phyloP scores from a whole-genome alignment of 192 early-diverging fungal species.

The Coemansia nantahalensis region DNA sequence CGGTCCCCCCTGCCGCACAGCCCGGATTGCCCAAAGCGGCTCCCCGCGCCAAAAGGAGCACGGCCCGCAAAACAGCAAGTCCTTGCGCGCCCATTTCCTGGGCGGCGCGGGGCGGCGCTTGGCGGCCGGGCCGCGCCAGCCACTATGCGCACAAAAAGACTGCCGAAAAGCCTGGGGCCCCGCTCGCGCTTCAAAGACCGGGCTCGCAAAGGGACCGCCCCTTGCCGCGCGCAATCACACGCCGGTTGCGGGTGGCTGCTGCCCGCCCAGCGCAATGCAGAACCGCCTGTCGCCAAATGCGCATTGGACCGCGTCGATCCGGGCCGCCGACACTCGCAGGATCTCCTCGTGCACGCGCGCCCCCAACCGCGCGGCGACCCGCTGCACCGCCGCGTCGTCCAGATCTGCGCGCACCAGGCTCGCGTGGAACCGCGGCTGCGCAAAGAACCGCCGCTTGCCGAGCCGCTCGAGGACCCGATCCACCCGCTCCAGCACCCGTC shows the following conservation, averaged over 20 bases:
- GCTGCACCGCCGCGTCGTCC: neutral
- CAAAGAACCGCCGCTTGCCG: conserved; percentile 35
- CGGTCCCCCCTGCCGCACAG: too few relatives aligned
- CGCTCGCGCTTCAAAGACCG: too few relatives aligned
- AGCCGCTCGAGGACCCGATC: conserved; percentile 37
- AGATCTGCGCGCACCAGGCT: conserved; percentile 31
- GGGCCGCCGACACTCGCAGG: conserved; percentile 27
- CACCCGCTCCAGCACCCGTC: conserved; percentile 20
- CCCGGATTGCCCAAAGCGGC: too few relatives aligned
- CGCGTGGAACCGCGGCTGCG: conserved; percentile 38
- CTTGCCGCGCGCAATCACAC: neutral
- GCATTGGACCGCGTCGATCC: conserved; percentile 39
- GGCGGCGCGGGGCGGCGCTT: too few relatives aligned
- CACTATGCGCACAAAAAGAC: too few relatives aligned
- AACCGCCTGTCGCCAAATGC: conserved; percentile 33
- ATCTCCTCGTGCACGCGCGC: conserved; percentile 33
- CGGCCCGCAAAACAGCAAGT: too few relatives aligned
- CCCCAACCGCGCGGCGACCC: conserved; percentile 23
- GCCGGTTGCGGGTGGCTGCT: neutral
- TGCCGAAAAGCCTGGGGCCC: too few relatives aligned
- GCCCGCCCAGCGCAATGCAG: conserved; percentile 18
- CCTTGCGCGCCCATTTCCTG: too few relatives aligned
- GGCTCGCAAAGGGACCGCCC: too few relatives aligned
- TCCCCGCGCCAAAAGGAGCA: too few relatives aligned
- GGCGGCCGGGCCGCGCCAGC: too few relatives aligned